A percentile compares a stretch with the other conserved stretches of the same genome.
Evolutionary conservation across 805 yeast genomes (phyloP).

Genomic region (Candida piceae): DNA sequence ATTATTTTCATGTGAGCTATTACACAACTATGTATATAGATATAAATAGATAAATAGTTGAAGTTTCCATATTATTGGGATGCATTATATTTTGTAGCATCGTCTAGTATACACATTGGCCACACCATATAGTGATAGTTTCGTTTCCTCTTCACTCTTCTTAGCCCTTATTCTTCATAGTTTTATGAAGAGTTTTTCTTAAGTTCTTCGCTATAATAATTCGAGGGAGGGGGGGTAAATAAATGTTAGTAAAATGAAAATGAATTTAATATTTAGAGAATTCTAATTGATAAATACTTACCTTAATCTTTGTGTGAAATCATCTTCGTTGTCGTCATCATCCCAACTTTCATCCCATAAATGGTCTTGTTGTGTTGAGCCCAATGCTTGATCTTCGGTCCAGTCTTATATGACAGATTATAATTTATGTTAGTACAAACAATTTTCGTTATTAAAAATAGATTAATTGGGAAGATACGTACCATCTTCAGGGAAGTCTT

Average conservation of each 20-base stretch:
- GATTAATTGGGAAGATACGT: slow-evolving; percentile 16
- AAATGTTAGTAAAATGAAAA: background rate
- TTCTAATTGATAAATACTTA: slow-evolving; percentile 24
- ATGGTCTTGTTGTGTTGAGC: slow-evolving; percentile 47
- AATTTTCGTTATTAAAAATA: too few relatives aligned
- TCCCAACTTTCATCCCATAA: slow-evolving; percentile 99
- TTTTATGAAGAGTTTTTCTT: slow-evolving; percentile 4
- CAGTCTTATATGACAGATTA: too few relatives aligned
- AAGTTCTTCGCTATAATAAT: slow-evolving; percentile 9
- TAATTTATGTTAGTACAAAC: slow-evolving; percentile 6
- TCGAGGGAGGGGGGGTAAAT: too few relatives aligned
- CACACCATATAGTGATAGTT: too few relatives aligned
- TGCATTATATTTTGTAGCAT: too few relatives aligned
- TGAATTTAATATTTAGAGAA: background rate
- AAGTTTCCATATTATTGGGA: too few relatives aligned
- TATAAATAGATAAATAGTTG: background rate
- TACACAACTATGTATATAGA: too few relatives aligned
- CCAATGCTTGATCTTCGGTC: slow-evolving; percentile 54
- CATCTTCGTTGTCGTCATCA: slow-evolving; percentile 89
- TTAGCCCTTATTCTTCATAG: background rate
- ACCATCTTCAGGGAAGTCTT: slow-evolving; percentile 89
- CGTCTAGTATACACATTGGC: too few relatives aligned
- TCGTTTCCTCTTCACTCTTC: background rate
- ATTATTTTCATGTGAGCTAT: too few relatives aligned
- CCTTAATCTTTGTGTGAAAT: slow-evolving; percentile 72